Evolutionary conservation across 345 rosid genomes (phyloP), one percentile per base, ranked within the genome.

Genomic region (Acer saccharum): DNA sequence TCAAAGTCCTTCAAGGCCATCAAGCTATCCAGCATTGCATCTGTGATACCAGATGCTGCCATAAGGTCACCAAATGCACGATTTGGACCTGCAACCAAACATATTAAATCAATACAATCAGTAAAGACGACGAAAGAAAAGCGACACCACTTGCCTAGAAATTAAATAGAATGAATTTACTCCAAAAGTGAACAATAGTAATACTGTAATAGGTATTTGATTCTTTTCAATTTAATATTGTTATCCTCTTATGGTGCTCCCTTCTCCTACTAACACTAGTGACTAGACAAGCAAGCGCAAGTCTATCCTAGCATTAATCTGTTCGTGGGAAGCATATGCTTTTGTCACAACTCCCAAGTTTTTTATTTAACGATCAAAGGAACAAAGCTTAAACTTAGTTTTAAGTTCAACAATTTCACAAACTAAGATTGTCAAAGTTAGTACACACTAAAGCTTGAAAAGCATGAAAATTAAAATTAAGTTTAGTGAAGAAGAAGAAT

Each of bases 31-130:
- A 96, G 86, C 99, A 96, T 94, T 41, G 82, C 93, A 73, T 96
- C 98, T 2, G 99, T 90, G 71, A 96, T 92, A 71, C 99, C 99
- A 5, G 98, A 96, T 78, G 91, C 91, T 3, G 94, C 88, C 68
- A 96, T 87, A 64, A 96, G 95, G 85, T 96, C 99, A 39, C 99
- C 98, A 79, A 96, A 96, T 27, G 97, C 97, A 67, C 97, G 87
- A 84, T 88, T 89, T 52, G 95, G 97, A 78, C 98, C 99, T 96
- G 79, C 18, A 78, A 80, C 55, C 23, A 76, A 63, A 58, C 39
- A 71, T 50, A 71, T 16, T 13, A 55, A 63, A 71, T 72, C 75
- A 77, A 68, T 76, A 70, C 4, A 72, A 68, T 46, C 46, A 12
- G 1, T 20, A 50, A 23, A 71, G 13, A 58, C 44, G 32, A 23